Evolutionary conservation across 2,329 filamentous ascomycete species (phyloP), one percentile per base, ranked within the genome.

Genomic region (Cercospora sp.): DNA sequence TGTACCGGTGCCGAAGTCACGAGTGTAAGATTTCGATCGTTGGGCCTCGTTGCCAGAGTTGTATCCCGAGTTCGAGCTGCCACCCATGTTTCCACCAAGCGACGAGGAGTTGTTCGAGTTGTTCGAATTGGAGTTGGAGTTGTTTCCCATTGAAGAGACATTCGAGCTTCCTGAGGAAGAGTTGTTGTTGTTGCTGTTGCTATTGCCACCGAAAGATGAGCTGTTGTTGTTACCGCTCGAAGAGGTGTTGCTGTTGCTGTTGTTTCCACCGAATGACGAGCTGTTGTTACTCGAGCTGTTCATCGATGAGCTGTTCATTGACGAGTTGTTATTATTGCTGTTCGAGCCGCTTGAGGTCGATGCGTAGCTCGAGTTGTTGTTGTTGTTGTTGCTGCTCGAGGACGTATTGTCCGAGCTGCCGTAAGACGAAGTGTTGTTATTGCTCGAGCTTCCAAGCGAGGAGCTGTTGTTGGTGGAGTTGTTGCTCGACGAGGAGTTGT

Each of bases 1-100:
- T 23, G 66, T 68, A 5, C 66, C 66, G 13, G 63, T 64, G 13
- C 66, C 66, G 2, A 64, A 65, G 33, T 68, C 66, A 20, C 66
- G 59, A 1, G 66, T 68, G 63, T 36, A 68, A 3, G 66, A 68
- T 18, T 62, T 65, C 1, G 66, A 65, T 7, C 66, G 48, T 13
- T 68, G 66, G 7, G 55, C 59, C 23, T 64, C 66, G 23, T 30
- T 65, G 26, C 63, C 62, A 64, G 62, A 64, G 23, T 59, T 64
- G 33, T 64, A 64, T 10, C 62, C 62, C 3, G 62, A 57, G 20
- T 33, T 36, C 12, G 48, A 55, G 3, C 26, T 53, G 20, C 48
- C 48, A n/a, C 48, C 23, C 48, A 55, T 55, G 23, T 53, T 23
- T 13, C 48, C 48, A 13, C 20, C 48, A 13, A 26, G 48, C 12